Evolutionary conservation across 2,329 filamentous ascomycete species (phyloP), one percentile per base, ranked within the genome.

Genomic region (Colletotrichum cereale): DNA sequence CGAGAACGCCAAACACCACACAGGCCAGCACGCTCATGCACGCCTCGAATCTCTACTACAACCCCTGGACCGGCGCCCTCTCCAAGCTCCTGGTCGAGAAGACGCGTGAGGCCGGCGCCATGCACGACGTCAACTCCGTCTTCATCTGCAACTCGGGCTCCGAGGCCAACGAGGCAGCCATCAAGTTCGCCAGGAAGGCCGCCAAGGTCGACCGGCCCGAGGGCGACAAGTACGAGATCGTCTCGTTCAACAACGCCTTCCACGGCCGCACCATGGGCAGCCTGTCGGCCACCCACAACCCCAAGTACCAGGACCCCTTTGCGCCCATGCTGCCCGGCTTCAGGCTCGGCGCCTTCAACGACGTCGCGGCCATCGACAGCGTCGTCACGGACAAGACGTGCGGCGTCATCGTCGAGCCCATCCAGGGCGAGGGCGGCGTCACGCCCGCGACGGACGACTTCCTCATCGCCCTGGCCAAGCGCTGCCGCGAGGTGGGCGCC

Each of bases 91-190:
- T 99, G 31, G 89, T 99, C 42, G 89, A 96, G 77, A 91, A 92
- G 82, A 99, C 96, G 0, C 82, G 88, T 65, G 90, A 92, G 77
- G 91, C 92, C 0, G 94, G 94, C 50, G 93, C 88, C 75, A 97
- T 98, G 92, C 90, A 92, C 76, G 89, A 92, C 78, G 94, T 92
- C 24, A 86, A 88, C 26, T 89, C 93, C 67, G 94, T 94, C 2
- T 99, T 99, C 79, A 89, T 99, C 75, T 97, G 94, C 86, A 99
- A 99, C 84, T 98, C 95, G 5, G 96, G 96, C 71, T 94, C 93
- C 72, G 96, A 99, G 84, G 96, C 96, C 79, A 99, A 99, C 82
- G 96, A 99, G 84, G 96, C 96, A 1, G 96, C 96, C 44, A 93
- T 99, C 81, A 99, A 99, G 82, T 98, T 99, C 78, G 93, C 96